Evolutionary conservation across 805 yeast genomes (phyloP), one percentile per base, ranked within the genome.

Genomic region (Nakazawaea siamensis): DNA sequence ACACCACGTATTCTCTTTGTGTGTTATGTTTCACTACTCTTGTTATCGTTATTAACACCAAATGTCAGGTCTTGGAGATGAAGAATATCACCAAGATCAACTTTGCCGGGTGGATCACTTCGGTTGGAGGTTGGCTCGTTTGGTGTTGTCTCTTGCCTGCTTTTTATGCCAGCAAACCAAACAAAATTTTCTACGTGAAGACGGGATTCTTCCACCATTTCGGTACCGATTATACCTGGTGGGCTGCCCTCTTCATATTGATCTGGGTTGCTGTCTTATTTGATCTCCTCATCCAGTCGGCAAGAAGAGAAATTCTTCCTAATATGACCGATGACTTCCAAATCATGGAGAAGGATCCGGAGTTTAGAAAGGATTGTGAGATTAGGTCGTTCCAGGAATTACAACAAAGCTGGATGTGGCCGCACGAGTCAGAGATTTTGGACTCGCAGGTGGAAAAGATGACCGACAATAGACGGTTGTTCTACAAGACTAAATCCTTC

Each of bases 141-240:
- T 92, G 97, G 96, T 77, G 84, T 53, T 66, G 82, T 37, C 54
- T 87, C 19, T 70, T 90, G 31, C 83, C 88, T 50, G 69, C 67
- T 3, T 57, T 88, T n/a, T 80, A 84, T 52, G 62, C 56, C 48
- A 56, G 50, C 45, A 71, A 59, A 50, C 71, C 50, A 34, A 65
- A 67, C 23, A 59, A 73, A 36, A 82, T 83, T 11, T 87, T 73
- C 55, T 83, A 72, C 52, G 96, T 83, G 2, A 62, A 66, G 6
- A 66, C 71, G 41, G 94, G 92, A 2, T 62, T 92, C 31, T 64
- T 68, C 39, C 56, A 76, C 32, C 74, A 74, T 34, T 86, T 85
- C 60, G 97, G 97, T 16, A 57, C 44, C 15, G 97, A 92, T 51
- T 53, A 64, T n/a, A 68, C 83, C 1, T 90, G 87, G 75, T 92